Base-by-base conservation (phyloP, 2,329 filamentous ascomycete species). In the Verticillium tricorpus region DNA sequence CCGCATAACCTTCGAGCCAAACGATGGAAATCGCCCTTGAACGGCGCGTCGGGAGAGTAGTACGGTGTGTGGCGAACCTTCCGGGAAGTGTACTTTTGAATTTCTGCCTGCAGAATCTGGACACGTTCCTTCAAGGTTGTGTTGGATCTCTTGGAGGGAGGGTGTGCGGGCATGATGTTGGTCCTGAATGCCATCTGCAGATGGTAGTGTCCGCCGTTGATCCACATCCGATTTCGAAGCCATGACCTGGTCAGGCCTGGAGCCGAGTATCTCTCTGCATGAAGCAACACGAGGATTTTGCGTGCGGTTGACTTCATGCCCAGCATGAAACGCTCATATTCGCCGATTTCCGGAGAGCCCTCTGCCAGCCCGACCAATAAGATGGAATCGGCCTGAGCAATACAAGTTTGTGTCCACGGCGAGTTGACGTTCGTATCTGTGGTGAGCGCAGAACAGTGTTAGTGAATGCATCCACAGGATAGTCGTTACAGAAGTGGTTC, bases 321-420 rank as follows among this genome's bases (percentile, higher is more conserved):
- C 17, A 99, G 83, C 71, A 99, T 85, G 73, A 99, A 97, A 2
- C 95, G 87, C 74, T 99, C 95, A 68, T 98, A 99, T 73, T 99
- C 96, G 52, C 95, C 95, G 67, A 98, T 95, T 55, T 85, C 89
- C 0, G 95, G 90, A 3, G 93, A 96, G 0, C 90, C 89, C 72
- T 98, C 95, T 1, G 93, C 95, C 15, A 98, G 78, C 1, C 93
- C 95, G 32, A 99, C 92, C 9, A 99, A 82, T 8, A 99, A 82
- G 66, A 99, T 97, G 68, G 93, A 97, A 75, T 99, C 95, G 1
- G 95, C 95, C 75, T 99, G 95, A 17, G 90, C 90, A 66, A 99
- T 97, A 73, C 96, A 99, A 0, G 95, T 98, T 71, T 97, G 93
- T 0, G 96, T 99, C 95, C 95, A 99, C 0, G 94, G 93, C 1